Conservation (phyloP, 108 stramenopile species). For the Pseudonitzschia delicatissima region DNA sequence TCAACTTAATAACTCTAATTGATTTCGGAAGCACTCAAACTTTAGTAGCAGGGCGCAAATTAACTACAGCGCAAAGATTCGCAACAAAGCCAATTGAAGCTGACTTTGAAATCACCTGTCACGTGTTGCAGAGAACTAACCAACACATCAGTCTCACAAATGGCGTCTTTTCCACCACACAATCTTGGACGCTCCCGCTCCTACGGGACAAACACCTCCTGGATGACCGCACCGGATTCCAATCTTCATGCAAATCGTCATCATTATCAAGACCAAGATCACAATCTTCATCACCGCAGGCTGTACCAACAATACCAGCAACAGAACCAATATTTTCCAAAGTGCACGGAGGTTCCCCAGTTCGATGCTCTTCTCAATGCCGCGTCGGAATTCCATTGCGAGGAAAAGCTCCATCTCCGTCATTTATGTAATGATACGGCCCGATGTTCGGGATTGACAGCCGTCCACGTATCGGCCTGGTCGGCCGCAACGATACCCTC, state of each 20-base stretch:
- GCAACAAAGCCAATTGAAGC: too few relatives aligned
- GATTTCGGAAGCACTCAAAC: too few relatives aligned
- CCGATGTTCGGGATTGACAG: constrained; percentile 73
- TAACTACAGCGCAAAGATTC: too few relatives aligned
- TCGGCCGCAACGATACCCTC: not conserved
- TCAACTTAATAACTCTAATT: too few relatives aligned
- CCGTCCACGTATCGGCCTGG: constrained; percentile 43
- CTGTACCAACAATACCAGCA: not conserved
- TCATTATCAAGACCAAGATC: too few relatives aligned
- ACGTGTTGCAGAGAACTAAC: too few relatives aligned
- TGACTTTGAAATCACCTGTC: too few relatives aligned
- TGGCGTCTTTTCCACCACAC: too few relatives aligned
- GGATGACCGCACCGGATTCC: not conserved
- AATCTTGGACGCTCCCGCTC: too few relatives aligned
- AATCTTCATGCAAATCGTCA: not conserved
- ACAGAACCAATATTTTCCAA: constrained; percentile 24
- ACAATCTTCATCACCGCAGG: not conserved
- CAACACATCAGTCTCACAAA: too few relatives aligned
- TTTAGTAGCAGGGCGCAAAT: too few relatives aligned
- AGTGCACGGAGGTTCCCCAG: constrained; percentile 81
- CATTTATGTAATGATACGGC: constrained; percentile 70
- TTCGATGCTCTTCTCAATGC: constrained; percentile 69
- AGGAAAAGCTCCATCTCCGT: constrained; percentile 80
- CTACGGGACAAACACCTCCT: not conserved
- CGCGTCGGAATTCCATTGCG: constrained; percentile 61